Conservation (phyloP, 192 early-diverging fungal species). For the Piromyces sp. region DNA sequence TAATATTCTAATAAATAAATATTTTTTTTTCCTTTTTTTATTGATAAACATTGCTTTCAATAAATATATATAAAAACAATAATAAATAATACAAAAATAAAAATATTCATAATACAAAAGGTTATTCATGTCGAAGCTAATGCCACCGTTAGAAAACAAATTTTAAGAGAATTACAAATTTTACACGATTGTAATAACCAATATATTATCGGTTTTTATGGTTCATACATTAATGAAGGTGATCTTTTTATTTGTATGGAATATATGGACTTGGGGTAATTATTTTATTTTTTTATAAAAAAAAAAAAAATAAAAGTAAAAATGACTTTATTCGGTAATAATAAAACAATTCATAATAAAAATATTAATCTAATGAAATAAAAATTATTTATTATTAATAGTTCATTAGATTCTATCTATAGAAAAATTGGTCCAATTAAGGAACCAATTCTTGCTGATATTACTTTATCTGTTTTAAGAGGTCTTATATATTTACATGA, state of each 20-base stretch:
- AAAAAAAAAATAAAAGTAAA: no score
- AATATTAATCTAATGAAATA: constrained; percentile 6
- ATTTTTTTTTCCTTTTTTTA: no score
- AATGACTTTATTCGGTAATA: no score
- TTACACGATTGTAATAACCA: constrained; percentile 76
- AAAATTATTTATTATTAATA: constrained; percentile 64
- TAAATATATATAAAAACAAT: no score
- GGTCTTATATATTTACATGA: constrained; percentile 88
- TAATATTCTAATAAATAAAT: no score
- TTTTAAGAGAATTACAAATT: constrained; percentile 79
- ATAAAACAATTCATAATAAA: background rate
- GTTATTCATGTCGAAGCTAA: constrained; percentile 31
- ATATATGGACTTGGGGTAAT: constrained; percentile 87
- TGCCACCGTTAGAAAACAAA: constrained; percentile 54
- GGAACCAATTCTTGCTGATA: constrained; percentile 73
- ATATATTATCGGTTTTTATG: constrained; percentile 88
- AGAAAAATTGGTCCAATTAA: constrained; percentile 68
- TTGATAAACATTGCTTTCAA: no score
- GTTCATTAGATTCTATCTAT: constrained; percentile 84
- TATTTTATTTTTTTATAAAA: constrained; percentile 14
- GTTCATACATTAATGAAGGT: constrained; percentile 70
- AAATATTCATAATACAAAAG: no score
- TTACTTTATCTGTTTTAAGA: constrained; percentile 59
- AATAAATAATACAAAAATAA: no score
- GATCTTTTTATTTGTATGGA: constrained; percentile 92